Evolutionary conservation across 768 basidiomycete species (phyloP).

Genomic region (Tricholoma sp.): DNA sequence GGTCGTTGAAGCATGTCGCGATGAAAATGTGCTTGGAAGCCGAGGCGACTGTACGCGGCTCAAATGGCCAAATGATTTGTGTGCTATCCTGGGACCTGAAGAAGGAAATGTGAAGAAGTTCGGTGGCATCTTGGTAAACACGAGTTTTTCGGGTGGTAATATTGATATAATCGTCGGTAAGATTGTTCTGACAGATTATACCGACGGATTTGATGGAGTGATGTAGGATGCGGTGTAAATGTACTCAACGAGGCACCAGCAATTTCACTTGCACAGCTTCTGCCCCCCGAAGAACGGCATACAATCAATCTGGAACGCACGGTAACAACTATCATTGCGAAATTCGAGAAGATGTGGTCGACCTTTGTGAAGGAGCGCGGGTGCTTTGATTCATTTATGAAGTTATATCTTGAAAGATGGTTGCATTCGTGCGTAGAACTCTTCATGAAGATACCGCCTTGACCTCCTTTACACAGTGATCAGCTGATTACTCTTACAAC

Average conservation of each 20-base stretch:
- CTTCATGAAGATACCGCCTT: neutral
- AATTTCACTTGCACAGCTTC: conserved; percentile 72
- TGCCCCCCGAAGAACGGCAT: conserved; percentile 25
- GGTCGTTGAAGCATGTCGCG: conserved; percentile 79
- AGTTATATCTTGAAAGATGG: conserved; percentile 78
- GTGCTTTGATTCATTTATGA: conserved; percentile 77
- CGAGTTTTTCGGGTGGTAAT: conserved; percentile 66
- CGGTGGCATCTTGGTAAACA: conserved; percentile 90
- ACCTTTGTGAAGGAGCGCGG: conserved; percentile 60
- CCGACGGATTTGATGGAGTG: conserved; percentile 1
- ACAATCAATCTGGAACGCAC: conserved; percentile 66
- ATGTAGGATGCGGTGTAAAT: conserved; percentile 83
- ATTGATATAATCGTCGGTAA: conserved; percentile 80
- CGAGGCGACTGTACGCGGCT: conserved; percentile 58
- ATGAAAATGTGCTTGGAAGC: conserved; percentile 47
- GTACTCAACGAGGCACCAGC: conserved; percentile 79
- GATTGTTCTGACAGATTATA: conserved; percentile 14
- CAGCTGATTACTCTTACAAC: conserved; percentile 82
- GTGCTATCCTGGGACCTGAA: conserved; percentile 52
- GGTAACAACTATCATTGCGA: conserved; percentile 66
- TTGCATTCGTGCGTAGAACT: conserved; percentile 75
- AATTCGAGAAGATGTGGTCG: conserved; percentile 78
- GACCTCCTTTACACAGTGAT: conserved; percentile 45
- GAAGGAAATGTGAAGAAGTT: conserved; percentile 64
- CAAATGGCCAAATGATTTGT: conserved; percentile 98